Conservation (phyloP, 176 grass and related monocot species). For the Neostapfia colusana region DNA sequence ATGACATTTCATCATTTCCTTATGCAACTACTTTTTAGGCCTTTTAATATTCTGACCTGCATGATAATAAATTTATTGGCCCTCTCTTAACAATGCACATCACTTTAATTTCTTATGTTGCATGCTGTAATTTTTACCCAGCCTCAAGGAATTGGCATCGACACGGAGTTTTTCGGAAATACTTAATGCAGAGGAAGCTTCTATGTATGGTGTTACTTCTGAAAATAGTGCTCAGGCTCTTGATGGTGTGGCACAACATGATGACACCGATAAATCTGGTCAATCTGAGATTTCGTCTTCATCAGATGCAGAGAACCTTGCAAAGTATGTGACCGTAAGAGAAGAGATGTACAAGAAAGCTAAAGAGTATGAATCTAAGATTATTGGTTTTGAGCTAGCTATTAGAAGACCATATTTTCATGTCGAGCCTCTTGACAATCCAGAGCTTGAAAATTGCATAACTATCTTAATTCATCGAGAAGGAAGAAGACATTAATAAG, state of each 20-base stretch:
- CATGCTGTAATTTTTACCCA: slow-evolving; percentile 40
- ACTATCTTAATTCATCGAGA: slow-evolving; percentile 94
- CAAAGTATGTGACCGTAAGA: slow-evolving; percentile 81
- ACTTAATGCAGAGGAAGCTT: slow-evolving; percentile 71
- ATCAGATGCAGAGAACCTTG: slow-evolving; percentile 68
- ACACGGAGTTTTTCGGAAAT: slow-evolving; percentile 71
- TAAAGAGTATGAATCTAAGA: slow-evolving; percentile 96
- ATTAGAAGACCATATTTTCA: slow-evolving; percentile 99
- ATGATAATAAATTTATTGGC: neutral
- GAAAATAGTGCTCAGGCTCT: slow-evolving; percentile 41
- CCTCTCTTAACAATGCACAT: neutral
- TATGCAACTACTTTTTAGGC: neutral
- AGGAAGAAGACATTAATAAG: slow-evolving; percentile 93
- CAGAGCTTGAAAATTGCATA: slow-evolving; percentile 99
- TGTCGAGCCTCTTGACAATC: slow-evolving; percentile 91
- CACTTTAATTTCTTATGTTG: slow-evolving; percentile 15
- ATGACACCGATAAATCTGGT: slow-evolving; percentile 52
- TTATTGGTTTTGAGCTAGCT: slow-evolving; percentile 87
- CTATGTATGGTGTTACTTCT: slow-evolving; percentile 34
- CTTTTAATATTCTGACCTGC: neutral
- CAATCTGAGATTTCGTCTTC: slow-evolving; percentile 55
- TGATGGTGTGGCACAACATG: slow-evolving; percentile 48
- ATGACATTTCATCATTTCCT: neutral
- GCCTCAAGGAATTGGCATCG: slow-evolving; percentile 81
- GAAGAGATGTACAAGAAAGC: slow-evolving; percentile 97